Evolutionary conservation across 192 early-diverging fungal species (phyloP).

Genomic region (Backusella tarrabulga): DNA sequence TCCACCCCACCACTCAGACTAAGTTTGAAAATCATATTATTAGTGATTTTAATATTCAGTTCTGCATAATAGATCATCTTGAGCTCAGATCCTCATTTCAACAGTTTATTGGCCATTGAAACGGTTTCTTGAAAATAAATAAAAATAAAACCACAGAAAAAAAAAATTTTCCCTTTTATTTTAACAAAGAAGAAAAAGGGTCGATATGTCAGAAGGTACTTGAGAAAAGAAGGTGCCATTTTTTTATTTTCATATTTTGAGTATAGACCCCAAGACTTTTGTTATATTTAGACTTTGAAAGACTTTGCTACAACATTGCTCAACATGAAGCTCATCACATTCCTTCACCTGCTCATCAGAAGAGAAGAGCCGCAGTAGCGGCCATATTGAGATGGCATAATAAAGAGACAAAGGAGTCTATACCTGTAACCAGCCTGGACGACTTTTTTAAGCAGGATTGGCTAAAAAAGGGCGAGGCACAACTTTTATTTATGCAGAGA

Average conservation of each 20-base stretch:
- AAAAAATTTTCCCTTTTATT: too few relatives aligned
- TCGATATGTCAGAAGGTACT: not conserved
- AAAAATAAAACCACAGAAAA: too few relatives aligned
- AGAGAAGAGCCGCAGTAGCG: constrained; percentile 22
- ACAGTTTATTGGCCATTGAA: too few relatives aligned
- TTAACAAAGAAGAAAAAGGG: too few relatives aligned
- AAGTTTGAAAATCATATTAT: too few relatives aligned
- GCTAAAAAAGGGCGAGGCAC: constrained; percentile 20
- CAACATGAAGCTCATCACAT: constrained; percentile 1
- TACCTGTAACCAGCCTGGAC: not conserved
- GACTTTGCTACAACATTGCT: not conserved
- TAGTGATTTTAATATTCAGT: too few relatives aligned
- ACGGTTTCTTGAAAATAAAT: too few relatives aligned
- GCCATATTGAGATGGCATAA: constrained; percentile 23
- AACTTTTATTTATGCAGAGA: constrained; percentile 33
- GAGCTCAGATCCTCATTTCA: too few relatives aligned
- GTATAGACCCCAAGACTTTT: not conserved
- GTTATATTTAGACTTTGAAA: not conserved
- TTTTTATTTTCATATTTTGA: not conserved
- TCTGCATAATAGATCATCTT: too few relatives aligned
- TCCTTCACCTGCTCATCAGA: constrained; percentile 23
- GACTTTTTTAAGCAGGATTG: constrained; percentile 24
- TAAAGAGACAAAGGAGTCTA: not conserved
- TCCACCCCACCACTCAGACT: too few relatives aligned
- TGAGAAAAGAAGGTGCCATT: not conserved